Evolutionary conservation across 495 filamentous ascomycete genomes (phyloP).

Genomic region (Aspergillus ostianus): DNA sequence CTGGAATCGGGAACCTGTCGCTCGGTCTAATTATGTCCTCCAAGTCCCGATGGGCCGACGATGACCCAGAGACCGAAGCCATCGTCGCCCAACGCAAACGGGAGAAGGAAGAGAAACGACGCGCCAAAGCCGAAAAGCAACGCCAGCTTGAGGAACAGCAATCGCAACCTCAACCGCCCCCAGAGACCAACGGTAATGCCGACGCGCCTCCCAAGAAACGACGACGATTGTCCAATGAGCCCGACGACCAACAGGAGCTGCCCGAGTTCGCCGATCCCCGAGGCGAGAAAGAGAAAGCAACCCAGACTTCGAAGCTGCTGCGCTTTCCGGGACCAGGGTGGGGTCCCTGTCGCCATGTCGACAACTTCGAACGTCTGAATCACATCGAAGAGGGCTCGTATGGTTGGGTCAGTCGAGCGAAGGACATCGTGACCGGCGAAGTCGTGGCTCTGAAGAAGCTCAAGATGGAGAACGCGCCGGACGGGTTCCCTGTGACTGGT

Average conservation of each 20-base stretch:
- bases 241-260: constrained; percentile 16
- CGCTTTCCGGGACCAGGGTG: constrained; percentile 70
- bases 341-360: constrained; percentile 74
- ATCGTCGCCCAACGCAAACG: constrained; percentile 69
- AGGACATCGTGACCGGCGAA: constrained; percentile 74
- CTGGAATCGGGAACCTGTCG: background rate
- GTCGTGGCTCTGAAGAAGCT: constrained; percentile 92
- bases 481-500: constrained; percentile 91
- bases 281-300: constrained; percentile 18
- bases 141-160: constrained; percentile 62
- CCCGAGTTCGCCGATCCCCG: constrained; percentile 16
- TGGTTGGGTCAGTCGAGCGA: constrained; percentile 87
- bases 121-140: constrained; percentile 80
- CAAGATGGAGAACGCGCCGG: constrained; percentile 81
- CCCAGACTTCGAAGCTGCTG: constrained; percentile 52
- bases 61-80: constrained; percentile 66
- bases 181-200: constrained; percentile 23
- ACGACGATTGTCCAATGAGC: constrained; percentile 47
- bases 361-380: constrained; percentile 89
- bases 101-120: constrained; percentile 89
- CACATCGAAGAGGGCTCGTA: constrained; percentile 97
- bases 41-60: constrained; percentile 85
- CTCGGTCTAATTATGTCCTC: constrained; percentile 51
- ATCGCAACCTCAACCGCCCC: constrained; percentile 18
- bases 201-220: constrained; percentile 41